phyloP scores from a whole-genome alignment of 2,329 filamentous ascomycete species.

The Phialophora expanda region DNA sequence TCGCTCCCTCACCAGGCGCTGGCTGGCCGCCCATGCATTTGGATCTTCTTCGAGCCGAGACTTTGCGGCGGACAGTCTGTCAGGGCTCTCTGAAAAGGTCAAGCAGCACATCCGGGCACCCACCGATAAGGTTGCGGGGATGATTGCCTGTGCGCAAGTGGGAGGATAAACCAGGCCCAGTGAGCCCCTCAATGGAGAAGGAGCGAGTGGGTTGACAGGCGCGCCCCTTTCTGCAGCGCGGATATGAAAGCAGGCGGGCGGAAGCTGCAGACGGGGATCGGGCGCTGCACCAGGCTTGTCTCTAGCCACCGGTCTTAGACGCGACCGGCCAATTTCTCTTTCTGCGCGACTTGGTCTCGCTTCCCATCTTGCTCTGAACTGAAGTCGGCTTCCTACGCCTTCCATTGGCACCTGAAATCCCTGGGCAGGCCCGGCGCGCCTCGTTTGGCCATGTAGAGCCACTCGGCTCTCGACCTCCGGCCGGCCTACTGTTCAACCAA shows the following conservation, averaged over 20 bases:
- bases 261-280: constrained; percentile 7
- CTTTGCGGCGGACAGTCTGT: neutral
- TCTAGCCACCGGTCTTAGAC: constrained; percentile 15
- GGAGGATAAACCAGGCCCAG: neutral
- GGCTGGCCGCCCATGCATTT: neutral
- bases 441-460: constrained; percentile 11
- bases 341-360: constrained; percentile 17
- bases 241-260: neutral
- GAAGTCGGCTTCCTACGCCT: constrained; percentile 14
- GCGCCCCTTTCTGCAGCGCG: constrained; percentile 13
- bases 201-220: constrained; percentile 4
- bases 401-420: constrained; percentile 14
- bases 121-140: constrained; percentile 7
- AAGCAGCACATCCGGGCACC: neutral
- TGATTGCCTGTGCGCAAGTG: constrained; percentile 9
- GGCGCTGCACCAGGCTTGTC: constrained; percentile 16
- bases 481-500: constrained; percentile 4
- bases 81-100: neutral
- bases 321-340: constrained; percentile 23
- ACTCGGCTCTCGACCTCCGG: constrained; percentile 15
- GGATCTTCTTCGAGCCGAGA: neutral
- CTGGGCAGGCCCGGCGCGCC: constrained; percentile 17
- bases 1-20: neutral
- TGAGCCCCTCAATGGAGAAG: constrained; percentile 2
- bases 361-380: constrained; percentile 13